Base-by-base conservation (phyloP, 1,284 basidiomycete genomes). In the Takashimella tepidaria region DNA sequence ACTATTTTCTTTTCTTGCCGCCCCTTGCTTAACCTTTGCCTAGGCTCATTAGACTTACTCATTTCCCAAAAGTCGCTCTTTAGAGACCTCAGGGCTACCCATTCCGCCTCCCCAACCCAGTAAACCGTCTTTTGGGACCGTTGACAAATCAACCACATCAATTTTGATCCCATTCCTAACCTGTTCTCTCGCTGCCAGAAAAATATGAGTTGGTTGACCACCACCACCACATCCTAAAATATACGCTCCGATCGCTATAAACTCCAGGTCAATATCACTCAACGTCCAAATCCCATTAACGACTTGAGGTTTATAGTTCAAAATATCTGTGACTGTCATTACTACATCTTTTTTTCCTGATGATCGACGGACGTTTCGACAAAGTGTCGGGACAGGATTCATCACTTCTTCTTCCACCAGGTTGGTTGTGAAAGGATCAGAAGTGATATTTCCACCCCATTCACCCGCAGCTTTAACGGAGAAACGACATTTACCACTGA, bases 31-130 rank as follows among this genome's bases (percentile, higher is more conserved):
- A 8, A 37, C 16, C 16, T 16, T 37, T 8, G 31, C 8, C 31
- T 8, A 37, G 31, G 16, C 10, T 8, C 16, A 16, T 37, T 16
- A 16, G 31, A 37, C 31, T 37, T 16, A 37, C 50, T 61, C 56
- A 10, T 57, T 60, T 20, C 52, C 50, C 12, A 62, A 53, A 4
- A 69, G 52, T 31, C 63, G 57, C 54, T 70, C 68, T 5, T 47
- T 41, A 1, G 45, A 40, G 10, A 79, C 80, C 55, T 79, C 80
- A 2, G 81, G 81, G 8, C 79, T 79, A 1, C 81, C 81, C 74
- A 78, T 76, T 22, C 73, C 78, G 31, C 70, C 69, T 70, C 74
- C 71, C 63, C 67, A 70, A 21, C 55, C 49, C 12, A 66, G 46
- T 23, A 62, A 20, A 10, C 50, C 53, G 31, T 60, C 58, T 5